These are phyloP conservation scores for Flueggea neowawraea DNA, from an alignment of 441 rosid species.

Conservation along the genomic window DNA sequence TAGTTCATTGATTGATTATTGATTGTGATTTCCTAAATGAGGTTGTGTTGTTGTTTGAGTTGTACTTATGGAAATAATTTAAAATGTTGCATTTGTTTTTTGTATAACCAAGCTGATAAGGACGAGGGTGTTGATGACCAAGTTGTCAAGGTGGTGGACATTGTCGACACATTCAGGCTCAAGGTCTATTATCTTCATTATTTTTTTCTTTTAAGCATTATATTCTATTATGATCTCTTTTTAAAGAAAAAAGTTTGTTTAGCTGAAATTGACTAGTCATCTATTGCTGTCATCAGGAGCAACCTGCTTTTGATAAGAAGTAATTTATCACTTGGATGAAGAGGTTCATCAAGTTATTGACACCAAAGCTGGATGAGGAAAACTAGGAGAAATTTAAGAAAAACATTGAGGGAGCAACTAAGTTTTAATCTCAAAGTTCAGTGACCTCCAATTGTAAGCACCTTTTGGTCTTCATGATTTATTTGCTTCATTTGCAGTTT, in stretches of 20 bases:
- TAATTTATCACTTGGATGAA: constrained; percentile 61
- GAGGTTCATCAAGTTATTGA: constrained; percentile 73
- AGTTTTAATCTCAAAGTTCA: constrained; percentile 77
- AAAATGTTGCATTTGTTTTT: too few species aligned
- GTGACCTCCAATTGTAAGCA: constrained; percentile 91
- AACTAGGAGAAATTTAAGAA: constrained; percentile 61
- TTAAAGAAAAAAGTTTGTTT: not conserved
- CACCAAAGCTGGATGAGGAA: constrained; percentile 63
- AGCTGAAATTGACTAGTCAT: not conserved
- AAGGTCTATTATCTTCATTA: constrained; percentile 46
- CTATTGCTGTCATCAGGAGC: constrained; percentile 52
- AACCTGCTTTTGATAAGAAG: constrained; percentile 93
- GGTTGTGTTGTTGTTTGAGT: too few species aligned
- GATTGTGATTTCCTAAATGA: too few species aligned
- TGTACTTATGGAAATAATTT: too few species aligned
- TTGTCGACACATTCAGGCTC: constrained; percentile 93
- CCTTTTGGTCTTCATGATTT: not conserved
- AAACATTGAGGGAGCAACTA: constrained; percentile 84
- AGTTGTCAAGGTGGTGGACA: too few species aligned
- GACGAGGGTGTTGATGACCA: too few species aligned
- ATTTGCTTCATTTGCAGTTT: not conserved
- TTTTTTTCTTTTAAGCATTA: not conserved
- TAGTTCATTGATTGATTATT: too few species aligned
- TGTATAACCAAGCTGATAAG: too few species aligned
- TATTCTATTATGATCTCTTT: not conserved